Evolutionary conservation across 106 monocot genomes (phyloP), one percentile per base, ranked within the genome.

Genomic region (Dioscorea dumetorum): DNA sequence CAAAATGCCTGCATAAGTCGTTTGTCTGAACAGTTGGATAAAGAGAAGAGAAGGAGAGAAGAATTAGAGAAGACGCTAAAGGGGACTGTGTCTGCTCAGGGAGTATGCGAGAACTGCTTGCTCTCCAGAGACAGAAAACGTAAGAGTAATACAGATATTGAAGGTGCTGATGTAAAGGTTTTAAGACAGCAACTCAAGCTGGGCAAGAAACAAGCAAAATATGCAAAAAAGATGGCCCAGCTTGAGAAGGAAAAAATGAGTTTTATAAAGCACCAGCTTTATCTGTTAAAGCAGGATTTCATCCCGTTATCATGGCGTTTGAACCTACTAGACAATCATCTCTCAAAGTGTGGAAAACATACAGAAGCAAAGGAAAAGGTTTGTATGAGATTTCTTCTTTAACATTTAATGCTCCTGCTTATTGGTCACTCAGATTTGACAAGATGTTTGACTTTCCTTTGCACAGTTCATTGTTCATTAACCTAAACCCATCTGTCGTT

Each of bases 101-200:
- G 49, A 66, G 28, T n/a, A 5, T 57, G 22, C 54, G 31, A 24
- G 18, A 23, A 13, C 57, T 59, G 34, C 18, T 70, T 49, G 24
- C 52, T 33, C 76, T 57, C n/a, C 50, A 23, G 22, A 24, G 20
- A 63, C 18, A 23, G 60, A 64, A 72, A 31, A 76, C 15, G 19
- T 48, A 71, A 66, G 32, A 61, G 35, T 48, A 64, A 35, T 32
- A 9, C 15, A 54, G 54, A 50, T 52, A 67, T 49, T 18, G 57
- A 69, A 63, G 49, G 23, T 78, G 67, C 57, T 34, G 63, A 77
- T 53, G 34, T 79, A 1, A 83, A 81, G 73, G 67, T 85, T 61
- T 77, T 90, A 58, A 90, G 72, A 72, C 67, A 88, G 58, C 74
- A 83, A 72, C 81, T 90, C 21, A 93, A 92, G 70, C 66, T 90